Evolutionary conservation across 2,329 filamentous ascomycete genomes (phyloP).

Genomic region (Trichoderma sp.): DNA sequence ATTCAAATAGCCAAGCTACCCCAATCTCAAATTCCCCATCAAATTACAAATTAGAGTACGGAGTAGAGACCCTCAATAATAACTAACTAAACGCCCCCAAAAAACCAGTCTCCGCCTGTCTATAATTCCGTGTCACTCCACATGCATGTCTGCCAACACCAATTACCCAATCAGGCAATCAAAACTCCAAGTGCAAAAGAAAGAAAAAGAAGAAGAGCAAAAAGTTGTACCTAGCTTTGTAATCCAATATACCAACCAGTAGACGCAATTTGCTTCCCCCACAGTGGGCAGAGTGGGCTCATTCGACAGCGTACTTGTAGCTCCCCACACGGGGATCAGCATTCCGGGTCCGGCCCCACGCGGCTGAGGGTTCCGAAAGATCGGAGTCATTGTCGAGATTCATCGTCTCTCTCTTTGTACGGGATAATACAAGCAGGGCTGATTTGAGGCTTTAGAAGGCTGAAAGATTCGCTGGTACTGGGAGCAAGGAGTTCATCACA

Average conservation of each 20-base stretch:
- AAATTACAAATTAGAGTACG: neutral
- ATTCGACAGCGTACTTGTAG: neutral
- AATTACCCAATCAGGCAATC: neutral
- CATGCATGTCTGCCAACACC: neutral
- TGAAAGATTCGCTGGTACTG: no score
- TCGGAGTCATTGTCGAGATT: no score
- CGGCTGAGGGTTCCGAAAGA: neutral
- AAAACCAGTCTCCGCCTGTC: neutral
- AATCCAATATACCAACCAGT: neutral
- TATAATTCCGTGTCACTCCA: neutral
- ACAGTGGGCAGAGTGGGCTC: conserved; percentile 12
- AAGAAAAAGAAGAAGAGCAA: neutral
- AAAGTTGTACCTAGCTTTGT: neutral
- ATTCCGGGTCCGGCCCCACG: conserved; percentile 1
- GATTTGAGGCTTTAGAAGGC: neutral
- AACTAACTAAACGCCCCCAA: neutral
- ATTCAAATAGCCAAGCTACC: neutral
- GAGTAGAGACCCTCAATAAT: neutral
- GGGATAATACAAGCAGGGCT: neutral
- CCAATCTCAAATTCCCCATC: neutral
- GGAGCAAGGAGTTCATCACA: no score
- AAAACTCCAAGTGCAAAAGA: neutral
- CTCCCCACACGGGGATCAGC: conserved; percentile 13
- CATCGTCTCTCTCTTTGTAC: neutral
- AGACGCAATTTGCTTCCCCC: neutral